These are phyloP conservation scores for Melastoma candidum DNA, from an alignment of 441 rosid genomes.

Conservation along the genomic window DNA sequence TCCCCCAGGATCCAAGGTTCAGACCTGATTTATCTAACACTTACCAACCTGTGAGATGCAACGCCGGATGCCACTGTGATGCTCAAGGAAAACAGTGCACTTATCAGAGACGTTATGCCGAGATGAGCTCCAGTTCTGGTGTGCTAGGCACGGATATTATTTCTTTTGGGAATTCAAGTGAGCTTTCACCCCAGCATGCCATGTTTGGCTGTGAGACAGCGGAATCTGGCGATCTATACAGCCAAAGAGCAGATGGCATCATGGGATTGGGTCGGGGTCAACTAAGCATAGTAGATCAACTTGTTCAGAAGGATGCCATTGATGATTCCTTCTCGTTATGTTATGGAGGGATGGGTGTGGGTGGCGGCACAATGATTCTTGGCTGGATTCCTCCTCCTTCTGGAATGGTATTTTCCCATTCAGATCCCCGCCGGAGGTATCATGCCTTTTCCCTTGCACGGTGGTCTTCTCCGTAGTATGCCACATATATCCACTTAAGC, in stretches of 20 bases:
- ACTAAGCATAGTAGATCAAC: constrained; percentile 61
- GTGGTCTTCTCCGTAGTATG: constrained; percentile 10
- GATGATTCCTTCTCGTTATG: constrained; percentile 60
- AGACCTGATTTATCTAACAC: constrained; percentile 49
- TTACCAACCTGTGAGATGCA: constrained; percentile 52
- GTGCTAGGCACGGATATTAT: constrained; percentile 47
- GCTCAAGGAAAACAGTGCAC: constrained; percentile 35
- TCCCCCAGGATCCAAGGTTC: constrained; percentile 61
- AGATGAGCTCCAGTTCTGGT: constrained; percentile 74
- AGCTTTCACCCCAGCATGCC: constrained; percentile 50
- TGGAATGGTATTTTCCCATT: constrained; percentile 55
- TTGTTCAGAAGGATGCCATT: constrained; percentile 55
- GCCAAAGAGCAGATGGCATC: constrained; percentile 68
- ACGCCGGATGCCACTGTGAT: constrained; percentile 50
- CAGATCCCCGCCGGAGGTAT: constrained; percentile 72
- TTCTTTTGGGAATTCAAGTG: constrained; percentile 69
- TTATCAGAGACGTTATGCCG: constrained; percentile 65
- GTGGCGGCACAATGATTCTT: constrained; percentile 76
- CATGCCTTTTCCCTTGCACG: constrained; percentile 15
- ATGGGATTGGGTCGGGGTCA: constrained; percentile 68
- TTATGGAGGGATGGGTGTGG: constrained; percentile 70
- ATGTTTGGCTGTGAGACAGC: constrained; percentile 57
- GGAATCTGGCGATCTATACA: constrained; percentile 64
- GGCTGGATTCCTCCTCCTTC: constrained; percentile 45
- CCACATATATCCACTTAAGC: constrained; percentile 26